Conservation (phyloP, 176 grass and related monocot genomes). For the Oryza longistaminata region DNA sequence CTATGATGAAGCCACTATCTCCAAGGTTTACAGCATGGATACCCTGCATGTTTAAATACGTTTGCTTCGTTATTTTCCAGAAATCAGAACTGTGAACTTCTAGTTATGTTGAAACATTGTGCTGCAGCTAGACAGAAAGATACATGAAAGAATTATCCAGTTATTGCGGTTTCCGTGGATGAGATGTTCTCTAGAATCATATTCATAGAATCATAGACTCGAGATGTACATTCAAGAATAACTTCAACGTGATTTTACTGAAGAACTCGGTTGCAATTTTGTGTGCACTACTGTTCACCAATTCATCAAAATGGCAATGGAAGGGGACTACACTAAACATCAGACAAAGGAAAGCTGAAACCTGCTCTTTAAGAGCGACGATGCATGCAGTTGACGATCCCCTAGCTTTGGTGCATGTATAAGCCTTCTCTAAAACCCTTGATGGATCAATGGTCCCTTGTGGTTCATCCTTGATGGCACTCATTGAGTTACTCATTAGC, state of each 20-base stretch:
- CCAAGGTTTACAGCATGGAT: slow-evolving; percentile 91
- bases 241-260: background rate
- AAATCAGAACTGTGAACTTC: slow-evolving; percentile 6
- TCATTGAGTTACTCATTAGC: slow-evolving; percentile 77
- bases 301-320: background rate
- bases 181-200: background rate
- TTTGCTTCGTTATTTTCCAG: background rate
- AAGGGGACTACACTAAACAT: slow-evolving; percentile 10
- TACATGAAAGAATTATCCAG: slow-evolving; percentile 7
- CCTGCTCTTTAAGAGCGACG: slow-evolving; percentile 84
- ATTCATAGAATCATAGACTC: background rate
- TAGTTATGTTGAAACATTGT: background rate
- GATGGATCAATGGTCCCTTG: slow-evolving; percentile 79
- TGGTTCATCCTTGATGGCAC: slow-evolving; percentile 77
- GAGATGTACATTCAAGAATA: background rate
- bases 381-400: slow-evolving; percentile 98
- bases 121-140: background rate
- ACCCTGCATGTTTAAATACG: slow-evolving; percentile 47
- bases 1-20: slow-evolving; percentile 89
- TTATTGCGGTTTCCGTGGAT: background rate
- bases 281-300: background rate
- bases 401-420: slow-evolving; percentile 74
- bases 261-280: background rate
- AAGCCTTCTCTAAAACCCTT: slow-evolving; percentile 92
- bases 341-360: slow-evolving; percentile 12